Base-by-base conservation (phyloP, 2,329 filamentous ascomycete genomes). In the Apiospora malaysiana region DNA sequence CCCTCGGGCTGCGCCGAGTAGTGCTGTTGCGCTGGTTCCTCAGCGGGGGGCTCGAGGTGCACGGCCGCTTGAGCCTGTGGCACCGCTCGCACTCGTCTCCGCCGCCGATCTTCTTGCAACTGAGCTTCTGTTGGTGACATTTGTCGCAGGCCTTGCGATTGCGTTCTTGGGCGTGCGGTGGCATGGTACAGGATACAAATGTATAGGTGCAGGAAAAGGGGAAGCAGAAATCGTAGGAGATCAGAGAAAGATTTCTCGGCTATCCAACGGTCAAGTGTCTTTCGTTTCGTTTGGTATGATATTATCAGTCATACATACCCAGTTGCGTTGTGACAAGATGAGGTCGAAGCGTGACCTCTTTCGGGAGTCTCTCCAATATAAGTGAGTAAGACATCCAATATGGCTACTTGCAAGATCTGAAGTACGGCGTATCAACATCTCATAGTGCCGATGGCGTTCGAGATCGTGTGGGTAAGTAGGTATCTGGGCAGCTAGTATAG, bases 61-160 rank as follows among this genome's bases (percentile, higher is more conserved):
- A 85, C 72, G 82, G 78, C 4, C 81, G 78, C 67, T 81, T 81
- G 70, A 85, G 80, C 70, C 82, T 79, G 32, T 81, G 73, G 72
- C 83, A 86, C 14, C 83, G 78, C 74, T 85, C 82, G 74, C 84
- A 85, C 56, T 63, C 56, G 25, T 81, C 74, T 66, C 82, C 81
- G 68, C 81, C 80, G 71, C 78, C 79, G 70, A 78, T 75, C 68
- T 84, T 81, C 74, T 83, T 85, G 77, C 83, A 85, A 73, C 81
- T 83, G 71, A 86, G 79, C 75, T 85, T 86, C 74, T 85, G 83
- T 23, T 76, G 76, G 74, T 85, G 84, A 74, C 84, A 86, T 72
- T 83, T 81, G 75, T 86, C 83, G 76, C 84, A 86, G 70, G 84
- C 84, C 70, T 82, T 84, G 70, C 84, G 82, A 72, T 76, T 71